phyloP scores from a whole-genome alignment of 805 yeast genomes.

The Schwanniomyces polymorphus region DNA sequence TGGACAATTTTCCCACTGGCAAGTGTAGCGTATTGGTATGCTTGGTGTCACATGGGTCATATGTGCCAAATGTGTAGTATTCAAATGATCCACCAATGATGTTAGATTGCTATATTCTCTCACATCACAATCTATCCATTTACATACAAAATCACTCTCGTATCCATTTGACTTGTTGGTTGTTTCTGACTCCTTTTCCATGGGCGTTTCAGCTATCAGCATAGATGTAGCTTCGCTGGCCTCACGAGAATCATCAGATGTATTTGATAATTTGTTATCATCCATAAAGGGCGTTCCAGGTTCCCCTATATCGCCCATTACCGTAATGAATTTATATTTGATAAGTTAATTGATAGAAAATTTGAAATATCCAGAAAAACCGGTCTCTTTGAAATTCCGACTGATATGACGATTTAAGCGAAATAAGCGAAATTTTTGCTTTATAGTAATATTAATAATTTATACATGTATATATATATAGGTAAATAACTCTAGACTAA shows the following conservation, averaged over 20 bases:
- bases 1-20: constrained; percentile 64
- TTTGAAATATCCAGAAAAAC: not conserved
- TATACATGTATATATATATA: not conserved
- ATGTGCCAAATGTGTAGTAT: constrained; percentile 26
- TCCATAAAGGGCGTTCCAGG: not conserved
- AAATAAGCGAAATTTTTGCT: not conserved
- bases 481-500: constrained; percentile 22
- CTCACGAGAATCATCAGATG: not conserved
- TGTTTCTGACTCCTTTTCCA: not conserved
- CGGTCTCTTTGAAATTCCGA: not conserved
- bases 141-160: constrained; percentile 19
- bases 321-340: not conserved
- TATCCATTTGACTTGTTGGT: not conserved
- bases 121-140: constrained; percentile 31
- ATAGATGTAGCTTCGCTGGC: not conserved
- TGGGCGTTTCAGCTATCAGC: not conserved
- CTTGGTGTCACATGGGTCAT: constrained; percentile 17
- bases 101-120: constrained; percentile 18
- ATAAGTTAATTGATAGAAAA: not conserved
- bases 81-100: constrained; percentile 31
- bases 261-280: not conserved
- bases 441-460: not conserved
- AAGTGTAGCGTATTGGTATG: constrained; percentile 40
- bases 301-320: not conserved
- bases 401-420: not conserved